These are phyloP conservation scores for Acacia crassicarpa DNA, from an alignment of 306 rosid genomes.

Conservation along the genomic window DNA sequence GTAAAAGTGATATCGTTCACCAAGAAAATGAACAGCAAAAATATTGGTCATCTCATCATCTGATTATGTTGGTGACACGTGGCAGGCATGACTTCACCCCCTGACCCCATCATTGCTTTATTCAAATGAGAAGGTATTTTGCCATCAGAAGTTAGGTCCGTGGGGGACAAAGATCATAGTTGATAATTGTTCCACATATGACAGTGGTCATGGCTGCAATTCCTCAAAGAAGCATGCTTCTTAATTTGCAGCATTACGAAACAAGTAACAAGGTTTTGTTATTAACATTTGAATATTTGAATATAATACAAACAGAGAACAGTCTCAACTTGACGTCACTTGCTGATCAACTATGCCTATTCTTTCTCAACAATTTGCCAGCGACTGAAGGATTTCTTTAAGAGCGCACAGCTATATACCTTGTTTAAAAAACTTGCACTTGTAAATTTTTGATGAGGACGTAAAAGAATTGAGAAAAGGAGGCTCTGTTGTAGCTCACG, in stretches of 20 bases:
- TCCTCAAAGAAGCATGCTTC: not conserved
- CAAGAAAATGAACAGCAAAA: slow-evolving; percentile 3
- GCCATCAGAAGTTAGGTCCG: not conserved
- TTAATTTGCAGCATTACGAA: slow-evolving; percentile 1
- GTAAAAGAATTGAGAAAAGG: not conserved
- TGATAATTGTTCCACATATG: not conserved
- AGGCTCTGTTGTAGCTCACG: slow-evolving; percentile 12
- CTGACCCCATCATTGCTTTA: slow-evolving; percentile 29
- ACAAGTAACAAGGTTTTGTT: not conserved
- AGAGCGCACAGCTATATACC: not conserved
- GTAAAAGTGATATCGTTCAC: slow-evolving; percentile 15
- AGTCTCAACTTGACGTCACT: not conserved
- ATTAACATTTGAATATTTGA: not conserved
- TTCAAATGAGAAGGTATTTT: slow-evolving; percentile 10
- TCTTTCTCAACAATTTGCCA: not conserved
- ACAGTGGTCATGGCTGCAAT: not conserved
- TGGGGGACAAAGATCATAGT: slow-evolving; percentile 3
- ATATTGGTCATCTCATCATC: not conserved
- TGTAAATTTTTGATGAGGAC: not conserved
- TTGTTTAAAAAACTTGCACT: not conserved
- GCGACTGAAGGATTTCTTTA: not conserved
- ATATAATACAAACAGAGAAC: not conserved
- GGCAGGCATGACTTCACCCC: slow-evolving; percentile 14
- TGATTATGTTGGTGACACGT: slow-evolving; percentile 23
- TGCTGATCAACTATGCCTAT: not conserved